Percentiles rank a stretch among this genome's conserved stretches.
phyloP scores from a whole-genome alignment of 192 early-diverging fungal species.

The Dissophora ornata region DNA sequence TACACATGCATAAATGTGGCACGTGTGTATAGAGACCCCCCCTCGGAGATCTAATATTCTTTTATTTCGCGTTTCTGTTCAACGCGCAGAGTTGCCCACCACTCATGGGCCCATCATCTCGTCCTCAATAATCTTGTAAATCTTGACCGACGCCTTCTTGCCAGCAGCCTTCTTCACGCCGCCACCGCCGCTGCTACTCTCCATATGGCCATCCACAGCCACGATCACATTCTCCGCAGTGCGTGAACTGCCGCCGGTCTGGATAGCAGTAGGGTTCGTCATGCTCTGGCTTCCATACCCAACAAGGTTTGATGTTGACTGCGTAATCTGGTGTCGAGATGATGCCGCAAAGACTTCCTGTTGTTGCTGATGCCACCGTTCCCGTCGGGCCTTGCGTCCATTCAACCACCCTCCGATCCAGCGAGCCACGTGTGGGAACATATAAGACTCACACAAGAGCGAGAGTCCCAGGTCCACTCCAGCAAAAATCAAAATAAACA shows the following conservation, averaged over 20 bases:
- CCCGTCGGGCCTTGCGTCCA: background rate
- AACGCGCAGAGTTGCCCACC: too few relatives aligned
- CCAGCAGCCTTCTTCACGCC: conserved; percentile 2
- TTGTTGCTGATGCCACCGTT: background rate
- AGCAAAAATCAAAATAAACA: conserved; percentile 68
- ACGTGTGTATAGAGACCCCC: too few relatives aligned
- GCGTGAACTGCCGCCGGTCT: background rate
- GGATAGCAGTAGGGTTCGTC: background rate
- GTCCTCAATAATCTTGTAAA: conserved; percentile 55
- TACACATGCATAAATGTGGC: too few relatives aligned
- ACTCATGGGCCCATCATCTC: conserved; percentile 45
- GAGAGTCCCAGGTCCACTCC: conserved; percentile 67
- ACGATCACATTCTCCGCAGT: too few relatives aligned
- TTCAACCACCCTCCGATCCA: conserved; percentile 47
- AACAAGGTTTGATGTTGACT: background rate
- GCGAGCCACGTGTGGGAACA: conserved; percentile 53
- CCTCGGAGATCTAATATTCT: too few relatives aligned
- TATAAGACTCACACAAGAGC: conserved; percentile 56
- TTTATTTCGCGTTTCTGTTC: too few relatives aligned
- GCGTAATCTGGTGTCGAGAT: background rate
- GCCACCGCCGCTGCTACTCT: too few relatives aligned
- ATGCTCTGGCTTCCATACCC: conserved; percentile 35
- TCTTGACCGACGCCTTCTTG: conserved; percentile 43
- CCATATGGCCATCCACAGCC: background rate
- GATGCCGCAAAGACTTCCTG: conserved; percentile 17